These are phyloP conservation scores for Xylaria grammica DNA, from an alignment of 495 filamentous ascomycete genomes.

Conservation along the genomic window DNA sequence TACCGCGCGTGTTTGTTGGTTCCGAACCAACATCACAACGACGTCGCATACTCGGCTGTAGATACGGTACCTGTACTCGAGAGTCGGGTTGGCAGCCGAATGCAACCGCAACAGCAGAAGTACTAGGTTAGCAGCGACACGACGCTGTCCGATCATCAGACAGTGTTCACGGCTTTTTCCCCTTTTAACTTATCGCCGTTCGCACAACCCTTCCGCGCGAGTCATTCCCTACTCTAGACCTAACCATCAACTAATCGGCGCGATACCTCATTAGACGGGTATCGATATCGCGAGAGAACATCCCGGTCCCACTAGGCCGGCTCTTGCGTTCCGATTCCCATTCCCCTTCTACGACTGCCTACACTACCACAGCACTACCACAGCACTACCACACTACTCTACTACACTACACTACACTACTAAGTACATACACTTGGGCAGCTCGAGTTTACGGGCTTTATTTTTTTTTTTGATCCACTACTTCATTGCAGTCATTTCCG, in stretches of 20 bases:
- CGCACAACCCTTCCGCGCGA: not conserved
- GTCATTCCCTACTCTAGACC: slow-evolving; percentile 3
- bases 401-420: slow-evolving; percentile 1
- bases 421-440: too few relatives aligned
- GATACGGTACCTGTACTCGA: not conserved
- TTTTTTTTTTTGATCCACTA: not conserved
- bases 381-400: not conserved
- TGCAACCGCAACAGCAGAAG: not conserved
- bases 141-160: not conserved
- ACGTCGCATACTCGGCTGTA: not conserved
- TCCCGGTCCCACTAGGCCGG: not conserved
- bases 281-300: not conserved
- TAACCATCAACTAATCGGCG: not conserved
- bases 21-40: not conserved
- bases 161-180: not conserved
- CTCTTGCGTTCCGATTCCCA: not conserved
- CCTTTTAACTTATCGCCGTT: not conserved
- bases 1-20: too few relatives aligned
- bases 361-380: not conserved
- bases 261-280: not conserved
- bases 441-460: not conserved
- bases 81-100: not conserved
- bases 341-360: not conserved
- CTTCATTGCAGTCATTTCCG: too few relatives aligned
- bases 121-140: too few relatives aligned